Evolutionary conservation across 805 yeast species (phyloP).

Genomic region (Starmerella powellii): DNA sequence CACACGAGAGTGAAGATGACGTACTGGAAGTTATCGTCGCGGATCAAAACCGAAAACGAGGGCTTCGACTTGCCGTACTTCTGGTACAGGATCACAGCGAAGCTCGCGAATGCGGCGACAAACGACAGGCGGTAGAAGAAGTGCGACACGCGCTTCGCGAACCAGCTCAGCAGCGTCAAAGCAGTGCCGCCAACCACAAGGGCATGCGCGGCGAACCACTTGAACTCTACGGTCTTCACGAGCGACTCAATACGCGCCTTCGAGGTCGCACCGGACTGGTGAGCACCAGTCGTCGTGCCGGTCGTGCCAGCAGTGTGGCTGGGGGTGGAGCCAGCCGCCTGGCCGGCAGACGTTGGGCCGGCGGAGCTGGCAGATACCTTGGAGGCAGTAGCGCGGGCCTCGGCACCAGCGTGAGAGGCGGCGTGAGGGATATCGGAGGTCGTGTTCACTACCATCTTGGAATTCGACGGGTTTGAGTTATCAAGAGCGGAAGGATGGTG

Average conservation of each 20-base stretch:
- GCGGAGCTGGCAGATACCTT: slow-evolving; percentile 3
- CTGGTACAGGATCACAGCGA: slow-evolving; percentile 65
- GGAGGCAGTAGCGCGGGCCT: background rate
- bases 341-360: slow-evolving; percentile 3
- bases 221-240: slow-evolving; percentile 23
- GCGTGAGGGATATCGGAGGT: no score
- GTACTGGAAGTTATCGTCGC: slow-evolving; percentile 66
- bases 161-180: slow-evolving; percentile 13
- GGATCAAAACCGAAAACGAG: slow-evolving; percentile 22
- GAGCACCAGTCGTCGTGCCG: background rate
- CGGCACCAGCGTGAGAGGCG: background rate
- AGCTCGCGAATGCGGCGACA: slow-evolving; percentile 56
- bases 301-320: slow-evolving; percentile 3
- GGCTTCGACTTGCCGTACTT: slow-evolving; percentile 29
- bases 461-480: no score
- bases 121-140: slow-evolving; percentile 49
- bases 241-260: slow-evolving; percentile 15
- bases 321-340: slow-evolving; percentile 1
- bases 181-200: slow-evolving; percentile 17
- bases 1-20: slow-evolving; percentile 44
- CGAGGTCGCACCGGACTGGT: slow-evolving; percentile 1
- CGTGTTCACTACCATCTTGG: no score
- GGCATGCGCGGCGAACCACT: slow-evolving; percentile 23
- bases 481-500: no score
- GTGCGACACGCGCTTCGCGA: slow-evolving; percentile 28